Percentiles rank a stretch among this genome's conserved stretches.
These are phyloP conservation scores for Rhodotorula glutinis DNA, from an alignment of 1,284 basidiomycete species.

Conservation along the genomic window DNA sequence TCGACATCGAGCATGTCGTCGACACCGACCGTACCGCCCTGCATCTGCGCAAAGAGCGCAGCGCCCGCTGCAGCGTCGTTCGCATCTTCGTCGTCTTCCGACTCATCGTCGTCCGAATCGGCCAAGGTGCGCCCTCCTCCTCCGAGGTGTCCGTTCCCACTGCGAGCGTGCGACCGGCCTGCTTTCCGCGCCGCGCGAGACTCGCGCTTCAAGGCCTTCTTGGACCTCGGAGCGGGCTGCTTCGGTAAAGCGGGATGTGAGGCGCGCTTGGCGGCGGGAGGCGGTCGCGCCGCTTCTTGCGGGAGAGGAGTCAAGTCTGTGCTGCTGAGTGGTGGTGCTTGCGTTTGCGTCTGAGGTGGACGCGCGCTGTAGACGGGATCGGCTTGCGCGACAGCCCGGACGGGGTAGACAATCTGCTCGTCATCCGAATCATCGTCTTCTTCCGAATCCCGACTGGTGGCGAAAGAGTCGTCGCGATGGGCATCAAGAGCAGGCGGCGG, in stretches of 20 bases:
- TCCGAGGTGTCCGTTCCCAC: constrained; percentile 21
- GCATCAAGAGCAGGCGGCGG: constrained; percentile 6
- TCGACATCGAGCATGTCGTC: constrained; percentile 24
- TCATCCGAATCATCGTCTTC: constrained; percentile 1
- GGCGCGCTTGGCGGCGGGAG: neutral
- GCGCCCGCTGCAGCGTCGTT: constrained; percentile 10
- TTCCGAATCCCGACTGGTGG: neutral
- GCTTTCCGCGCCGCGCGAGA: constrained; percentile 26
- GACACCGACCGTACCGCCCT: constrained; percentile 1
- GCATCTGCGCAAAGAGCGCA: constrained; percentile 22
- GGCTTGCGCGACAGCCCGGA: constrained; percentile 13
- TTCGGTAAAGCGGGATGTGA: neutral
- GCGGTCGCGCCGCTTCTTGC: neutral
- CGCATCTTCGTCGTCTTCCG: neutral
- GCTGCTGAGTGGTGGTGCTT: neutral
- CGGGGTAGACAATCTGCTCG: constrained; percentile 17
- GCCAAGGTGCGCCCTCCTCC: neutral
- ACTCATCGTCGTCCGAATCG: constrained; percentile 9
- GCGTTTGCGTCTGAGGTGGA: no score
- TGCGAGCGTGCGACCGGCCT: constrained; percentile 25
- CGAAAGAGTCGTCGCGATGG: neutral
- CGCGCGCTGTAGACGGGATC: constrained; percentile 9
- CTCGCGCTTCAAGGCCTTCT: constrained; percentile 27
- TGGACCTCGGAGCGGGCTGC: constrained; percentile 11
- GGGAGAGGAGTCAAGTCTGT: neutral